A percentile compares a stretch with the other conserved stretches of the same genome.
phyloP scores from a whole-genome alignment of 2,329 filamentous ascomycete genomes.

The Samsoniella hepiali region DNA sequence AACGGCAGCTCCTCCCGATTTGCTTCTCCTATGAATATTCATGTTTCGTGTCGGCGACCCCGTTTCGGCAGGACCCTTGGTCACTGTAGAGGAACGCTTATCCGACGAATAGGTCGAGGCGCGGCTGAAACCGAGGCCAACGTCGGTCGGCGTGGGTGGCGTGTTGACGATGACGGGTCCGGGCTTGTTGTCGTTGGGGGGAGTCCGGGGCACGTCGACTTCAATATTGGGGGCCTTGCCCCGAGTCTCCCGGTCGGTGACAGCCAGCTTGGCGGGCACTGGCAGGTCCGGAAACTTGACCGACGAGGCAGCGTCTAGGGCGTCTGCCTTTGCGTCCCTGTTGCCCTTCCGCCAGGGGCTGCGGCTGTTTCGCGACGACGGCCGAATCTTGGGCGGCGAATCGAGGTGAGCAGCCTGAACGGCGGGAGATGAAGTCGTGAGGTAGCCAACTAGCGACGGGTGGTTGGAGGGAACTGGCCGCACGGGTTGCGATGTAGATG shows the following conservation, averaged over 20 bases:
- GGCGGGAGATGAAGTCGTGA: slow-evolving; percentile 66
- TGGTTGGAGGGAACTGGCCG: slow-evolving; percentile 53
- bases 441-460: slow-evolving; percentile 64
- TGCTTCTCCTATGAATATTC: slow-evolving; percentile 62
- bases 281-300: slow-evolving; percentile 29
- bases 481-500: slow-evolving; percentile 17
- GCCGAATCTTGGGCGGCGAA: slow-evolving; percentile 23
- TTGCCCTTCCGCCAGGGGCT: slow-evolving; percentile 14
- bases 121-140: slow-evolving; percentile 23
- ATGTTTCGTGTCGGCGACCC: slow-evolving; percentile 65
- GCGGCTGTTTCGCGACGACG: slow-evolving; percentile 14
- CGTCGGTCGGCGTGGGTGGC: slow-evolving; percentile 61
- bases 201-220: slow-evolving; percentile 41
- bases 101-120: slow-evolving; percentile 27
- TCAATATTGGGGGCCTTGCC: slow-evolving; percentile 29
- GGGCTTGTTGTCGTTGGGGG: slow-evolving; percentile 42
- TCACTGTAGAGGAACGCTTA: slow-evolving; percentile 30
- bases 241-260: slow-evolving; percentile 29
- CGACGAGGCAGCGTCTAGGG: slow-evolving; percentile 23
- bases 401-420: slow-evolving; percentile 55
- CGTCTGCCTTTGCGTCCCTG: slow-evolving; percentile 22
- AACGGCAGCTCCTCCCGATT: slow-evolving; percentile 53
- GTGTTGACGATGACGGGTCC: slow-evolving; percentile 62
- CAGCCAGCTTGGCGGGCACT: slow-evolving; percentile 30
- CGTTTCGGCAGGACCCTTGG: slow-evolving; percentile 43